Conservation (phyloP, 1,284 basidiomycete genomes). For the Pyrrhoderma noxium region DNA sequence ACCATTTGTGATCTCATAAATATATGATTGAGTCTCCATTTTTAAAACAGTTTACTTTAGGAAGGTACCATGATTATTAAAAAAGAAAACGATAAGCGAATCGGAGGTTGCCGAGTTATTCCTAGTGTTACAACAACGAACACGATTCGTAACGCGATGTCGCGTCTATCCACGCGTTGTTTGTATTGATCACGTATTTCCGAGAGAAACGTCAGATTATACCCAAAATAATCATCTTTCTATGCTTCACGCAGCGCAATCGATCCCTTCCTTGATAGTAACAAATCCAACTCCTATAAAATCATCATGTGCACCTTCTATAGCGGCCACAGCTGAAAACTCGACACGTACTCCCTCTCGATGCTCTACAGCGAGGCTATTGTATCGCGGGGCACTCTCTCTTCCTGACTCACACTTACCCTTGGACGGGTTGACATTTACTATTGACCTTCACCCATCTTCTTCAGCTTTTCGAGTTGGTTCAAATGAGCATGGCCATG, state of each 20-base stretch:
- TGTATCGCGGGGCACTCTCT: slow-evolving; percentile 71
- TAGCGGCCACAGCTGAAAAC: background rate
- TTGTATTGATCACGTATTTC: too few species aligned
- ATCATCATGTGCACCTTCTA: background rate
- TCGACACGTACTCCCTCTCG: background rate
- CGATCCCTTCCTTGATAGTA: background rate
- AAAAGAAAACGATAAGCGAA: too few species aligned
- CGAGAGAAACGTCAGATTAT: too few species aligned
- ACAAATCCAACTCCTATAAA: background rate
- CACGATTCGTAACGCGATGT: too few species aligned
- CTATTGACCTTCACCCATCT: slow-evolving; percentile 29
- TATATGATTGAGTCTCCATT: too few species aligned
- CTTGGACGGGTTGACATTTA: slow-evolving; percentile 69
- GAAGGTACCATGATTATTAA: too few species aligned
- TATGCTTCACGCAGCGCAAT: slow-evolving; percentile 4
- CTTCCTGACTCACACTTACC: slow-evolving; percentile 63
- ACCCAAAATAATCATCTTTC: background rate
- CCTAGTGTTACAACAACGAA: too few species aligned
- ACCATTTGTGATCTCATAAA: too few species aligned
- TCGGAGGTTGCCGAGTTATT: too few species aligned
- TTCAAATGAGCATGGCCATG: slow-evolving; percentile 2
- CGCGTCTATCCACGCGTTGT: too few species aligned
- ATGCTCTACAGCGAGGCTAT: slow-evolving; percentile 35
- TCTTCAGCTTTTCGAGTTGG: slow-evolving; percentile 31
- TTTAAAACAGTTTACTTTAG: too few species aligned